phyloP scores from a whole-genome alignment of 306 rosid genomes.

The Ochetophila trinervis region DNA sequence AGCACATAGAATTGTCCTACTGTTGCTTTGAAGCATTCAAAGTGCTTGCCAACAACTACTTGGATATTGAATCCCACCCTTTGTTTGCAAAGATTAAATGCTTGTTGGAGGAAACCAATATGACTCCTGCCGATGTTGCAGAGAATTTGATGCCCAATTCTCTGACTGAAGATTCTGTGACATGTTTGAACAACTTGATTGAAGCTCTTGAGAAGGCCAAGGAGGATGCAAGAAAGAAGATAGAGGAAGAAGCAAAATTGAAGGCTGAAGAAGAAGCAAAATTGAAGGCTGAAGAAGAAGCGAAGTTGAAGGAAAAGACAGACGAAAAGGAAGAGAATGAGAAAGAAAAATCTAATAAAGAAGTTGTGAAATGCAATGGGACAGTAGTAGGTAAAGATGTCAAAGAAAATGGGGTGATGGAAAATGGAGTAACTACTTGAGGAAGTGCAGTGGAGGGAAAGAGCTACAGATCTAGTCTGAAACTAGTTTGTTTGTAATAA shows the following conservation, averaged over 20 bases:
- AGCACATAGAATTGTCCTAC: slow-evolving; percentile 60
- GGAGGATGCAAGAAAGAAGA: slow-evolving; percentile 26
- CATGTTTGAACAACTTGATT: slow-evolving; percentile 42
- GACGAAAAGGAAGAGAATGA: background rate
- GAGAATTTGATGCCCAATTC: slow-evolving; percentile 77
- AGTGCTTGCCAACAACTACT: slow-evolving; percentile 64
- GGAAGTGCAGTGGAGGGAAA: no score
- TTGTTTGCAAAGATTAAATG: slow-evolving; percentile 47
- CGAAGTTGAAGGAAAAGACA: background rate
- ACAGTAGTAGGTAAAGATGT: no score
- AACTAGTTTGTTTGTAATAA: no score
- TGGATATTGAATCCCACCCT: slow-evolving; percentile 44
- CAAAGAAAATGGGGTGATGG: no score
- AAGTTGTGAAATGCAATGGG: no score
- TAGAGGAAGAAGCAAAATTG: slow-evolving; percentile 15
- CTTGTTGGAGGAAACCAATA: slow-evolving; percentile 42
- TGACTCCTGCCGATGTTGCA: slow-evolving; percentile 81
- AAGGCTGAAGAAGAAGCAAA: background rate
- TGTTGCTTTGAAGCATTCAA: slow-evolving; percentile 62
- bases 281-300: no score
- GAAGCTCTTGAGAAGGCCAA: slow-evolving; percentile 46
- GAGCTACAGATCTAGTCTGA: no score
- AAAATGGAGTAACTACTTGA: no score
- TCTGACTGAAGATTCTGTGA: slow-evolving; percentile 42
- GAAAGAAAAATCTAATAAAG: no score